Conservation (phyloP, 371 early-diverging fungal species). For the Mortierella sp. region DNA sequence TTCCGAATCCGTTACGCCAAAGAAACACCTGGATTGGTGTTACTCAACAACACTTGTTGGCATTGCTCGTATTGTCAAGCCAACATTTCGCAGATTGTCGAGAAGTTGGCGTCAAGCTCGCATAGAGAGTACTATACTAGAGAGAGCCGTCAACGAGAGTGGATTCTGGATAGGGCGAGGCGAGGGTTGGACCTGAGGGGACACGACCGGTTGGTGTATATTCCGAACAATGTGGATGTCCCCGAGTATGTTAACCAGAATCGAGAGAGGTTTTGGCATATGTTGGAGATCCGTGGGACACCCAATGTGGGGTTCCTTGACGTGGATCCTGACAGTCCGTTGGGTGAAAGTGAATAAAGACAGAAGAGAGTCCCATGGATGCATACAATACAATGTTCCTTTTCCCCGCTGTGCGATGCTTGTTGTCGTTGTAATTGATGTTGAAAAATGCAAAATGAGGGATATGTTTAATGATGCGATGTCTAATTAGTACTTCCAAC, state of each 20-base stretch:
- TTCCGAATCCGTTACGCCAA: neutral
- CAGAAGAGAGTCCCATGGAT: too few relatives aligned
- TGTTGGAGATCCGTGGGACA: slow-evolving; percentile 16
- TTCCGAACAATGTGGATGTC: slow-evolving; percentile 16
- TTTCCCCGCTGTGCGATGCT: neutral
- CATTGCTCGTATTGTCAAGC: slow-evolving; percentile 33
- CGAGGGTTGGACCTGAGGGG: slow-evolving; percentile 20
- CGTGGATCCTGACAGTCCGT: slow-evolving; percentile 9
- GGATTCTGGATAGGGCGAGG: slow-evolving; percentile 25
- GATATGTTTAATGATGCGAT: neutral
- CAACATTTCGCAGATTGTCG: slow-evolving; percentile 6
- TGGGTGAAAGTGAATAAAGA: neutral
- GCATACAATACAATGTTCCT: too few relatives aligned
- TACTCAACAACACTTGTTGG: slow-evolving; percentile 8
- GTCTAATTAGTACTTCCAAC: slow-evolving; percentile 15
- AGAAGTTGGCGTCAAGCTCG: slow-evolving; percentile 20
- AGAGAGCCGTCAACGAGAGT: neutral
- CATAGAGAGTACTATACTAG: slow-evolving; percentile 17
- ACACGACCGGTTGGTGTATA: neutral
- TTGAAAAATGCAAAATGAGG: slow-evolving; percentile 13
- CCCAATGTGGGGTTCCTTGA: slow-evolving; percentile 27
- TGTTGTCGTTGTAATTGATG: neutral
- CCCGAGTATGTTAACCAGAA: slow-evolving; percentile 19
- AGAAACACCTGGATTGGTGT: neutral
- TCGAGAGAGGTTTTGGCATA: slow-evolving; percentile 5